Evolutionary conservation across 768 basidiomycete species (phyloP).

Genomic region (Serendipita sp.): DNA sequence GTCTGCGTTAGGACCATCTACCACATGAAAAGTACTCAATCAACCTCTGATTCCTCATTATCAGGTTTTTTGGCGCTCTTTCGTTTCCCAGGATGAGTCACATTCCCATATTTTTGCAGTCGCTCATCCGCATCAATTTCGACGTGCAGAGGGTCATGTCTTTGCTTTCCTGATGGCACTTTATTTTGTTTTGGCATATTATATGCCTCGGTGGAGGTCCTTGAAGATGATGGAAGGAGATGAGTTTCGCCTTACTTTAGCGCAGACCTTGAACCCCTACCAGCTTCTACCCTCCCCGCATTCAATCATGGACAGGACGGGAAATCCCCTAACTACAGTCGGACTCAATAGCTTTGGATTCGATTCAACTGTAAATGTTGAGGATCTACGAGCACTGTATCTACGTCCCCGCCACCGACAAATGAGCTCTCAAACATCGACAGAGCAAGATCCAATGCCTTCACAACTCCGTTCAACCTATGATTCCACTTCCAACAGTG

Average conservation of each 20-base stretch:
- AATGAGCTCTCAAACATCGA: constrained; percentile 18
- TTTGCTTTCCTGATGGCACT: constrained; percentile 27
- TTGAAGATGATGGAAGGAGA: neutral
- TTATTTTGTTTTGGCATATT: constrained; percentile 6
- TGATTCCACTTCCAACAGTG: constrained; percentile 59
- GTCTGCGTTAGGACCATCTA: neutral
- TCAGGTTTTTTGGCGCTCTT: constrained; percentile 39
- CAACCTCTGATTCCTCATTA: constrained; percentile 48
- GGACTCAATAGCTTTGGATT: constrained; percentile 82
- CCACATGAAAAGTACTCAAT: constrained; percentile 10
- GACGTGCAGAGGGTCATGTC: constrained; percentile 77
- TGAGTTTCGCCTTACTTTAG: neutral
- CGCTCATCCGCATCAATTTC: constrained; percentile 71
- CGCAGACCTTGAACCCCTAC: neutral
- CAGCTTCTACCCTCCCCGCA: constrained; percentile 19
- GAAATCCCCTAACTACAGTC: constrained; percentile 58
- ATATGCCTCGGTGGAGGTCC: neutral
- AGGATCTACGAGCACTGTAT: constrained; percentile 74
- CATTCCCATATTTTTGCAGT: constrained; percentile 57
- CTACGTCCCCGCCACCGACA: constrained; percentile 63
- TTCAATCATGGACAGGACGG: constrained; percentile 54
- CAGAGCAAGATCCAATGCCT: constrained; percentile 21
- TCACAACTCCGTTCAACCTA: constrained; percentile 75
- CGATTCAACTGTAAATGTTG: constrained; percentile 66
- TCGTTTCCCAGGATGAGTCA: constrained; percentile 61